These are phyloP conservation scores for Neckera pumila DNA, from an alignment of 225 moss, liverwort and hornwort species.

Conservation along the genomic window DNA sequence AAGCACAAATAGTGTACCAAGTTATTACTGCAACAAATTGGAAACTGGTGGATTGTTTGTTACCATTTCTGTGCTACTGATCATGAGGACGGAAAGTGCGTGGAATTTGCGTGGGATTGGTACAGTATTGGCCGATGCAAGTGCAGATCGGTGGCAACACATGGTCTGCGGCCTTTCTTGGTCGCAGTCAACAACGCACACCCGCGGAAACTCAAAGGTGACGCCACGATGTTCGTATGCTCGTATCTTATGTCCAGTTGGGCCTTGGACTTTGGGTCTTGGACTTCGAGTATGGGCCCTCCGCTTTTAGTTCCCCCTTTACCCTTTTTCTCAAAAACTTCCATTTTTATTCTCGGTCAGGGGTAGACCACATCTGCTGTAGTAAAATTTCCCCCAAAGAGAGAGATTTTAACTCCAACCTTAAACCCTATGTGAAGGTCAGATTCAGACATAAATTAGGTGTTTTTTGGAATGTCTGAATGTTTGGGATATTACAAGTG, in stretches of 20 bases:
- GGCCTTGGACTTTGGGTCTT: neutral
- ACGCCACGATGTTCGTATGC: neutral
- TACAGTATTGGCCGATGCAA: neutral
- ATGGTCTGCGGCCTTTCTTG: neutral
- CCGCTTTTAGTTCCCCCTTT: neutral
- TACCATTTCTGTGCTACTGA: neutral
- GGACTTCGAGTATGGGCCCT: neutral
- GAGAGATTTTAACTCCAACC: no score
- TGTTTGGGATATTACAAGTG: no score
- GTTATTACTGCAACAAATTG: neutral
- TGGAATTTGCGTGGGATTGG: no score
- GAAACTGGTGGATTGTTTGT: neutral
- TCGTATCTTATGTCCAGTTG: neutral
- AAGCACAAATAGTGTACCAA: neutral
- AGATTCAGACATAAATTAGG: no score
- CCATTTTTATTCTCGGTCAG: neutral
- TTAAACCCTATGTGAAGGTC: no score
- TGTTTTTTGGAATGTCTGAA: no score
- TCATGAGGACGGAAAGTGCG: neutral
- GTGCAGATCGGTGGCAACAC: neutral
- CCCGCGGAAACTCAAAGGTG: neutral
- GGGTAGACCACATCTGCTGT: neutral
- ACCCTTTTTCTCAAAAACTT: neutral
- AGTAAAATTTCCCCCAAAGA: neutral
- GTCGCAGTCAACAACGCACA: neutral